These are phyloP conservation scores for Plasmopara viticola DNA, from an alignment of 352 stramenopile species.

Conservation along the genomic window DNA sequence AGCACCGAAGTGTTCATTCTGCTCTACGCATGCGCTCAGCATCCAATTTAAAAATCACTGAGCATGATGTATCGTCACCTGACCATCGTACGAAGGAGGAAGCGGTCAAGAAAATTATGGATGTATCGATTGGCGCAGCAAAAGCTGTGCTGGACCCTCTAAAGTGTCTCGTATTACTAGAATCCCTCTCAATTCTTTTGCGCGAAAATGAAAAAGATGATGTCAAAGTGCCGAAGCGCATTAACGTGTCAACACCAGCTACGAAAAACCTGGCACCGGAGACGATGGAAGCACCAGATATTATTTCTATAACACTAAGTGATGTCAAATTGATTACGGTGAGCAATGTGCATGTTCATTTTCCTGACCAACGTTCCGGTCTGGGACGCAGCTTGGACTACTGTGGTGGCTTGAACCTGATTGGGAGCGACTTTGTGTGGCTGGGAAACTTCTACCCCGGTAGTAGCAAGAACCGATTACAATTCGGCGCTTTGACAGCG, in stretches of 20 bases:
- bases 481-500: constrained; percentile 15
- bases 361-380: constrained; percentile 5
- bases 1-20: constrained; percentile 52
- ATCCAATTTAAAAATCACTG: constrained; percentile 10
- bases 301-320: constrained; percentile 7
- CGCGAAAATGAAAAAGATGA: constrained; percentile 5
- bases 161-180: constrained; percentile 23
- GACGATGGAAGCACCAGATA: not conserved
- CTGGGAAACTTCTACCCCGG: constrained; percentile 7
- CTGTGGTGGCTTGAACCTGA: constrained; percentile 10
- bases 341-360: constrained; percentile 23
- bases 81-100: constrained; percentile 6
- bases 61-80: constrained; percentile 3
- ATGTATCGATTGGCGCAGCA: constrained; percentile 29
- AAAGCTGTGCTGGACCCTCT: constrained; percentile 21
- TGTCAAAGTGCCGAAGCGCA: not conserved
- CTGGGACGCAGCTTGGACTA: not conserved
- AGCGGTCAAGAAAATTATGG: constrained; percentile 24
- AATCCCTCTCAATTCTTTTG: constrained; percentile 19
- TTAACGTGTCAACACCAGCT: not conserved
- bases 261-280: not conserved
- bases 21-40: constrained; percentile 46
- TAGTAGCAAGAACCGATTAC: constrained; percentile 8
- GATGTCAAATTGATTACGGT: constrained; percentile 30
- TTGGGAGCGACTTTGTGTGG: constrained; percentile 24